Base-by-base conservation (phyloP, 495 filamentous ascomycete species). In the Aspergillus sclerotiicarbonarius region DNA sequence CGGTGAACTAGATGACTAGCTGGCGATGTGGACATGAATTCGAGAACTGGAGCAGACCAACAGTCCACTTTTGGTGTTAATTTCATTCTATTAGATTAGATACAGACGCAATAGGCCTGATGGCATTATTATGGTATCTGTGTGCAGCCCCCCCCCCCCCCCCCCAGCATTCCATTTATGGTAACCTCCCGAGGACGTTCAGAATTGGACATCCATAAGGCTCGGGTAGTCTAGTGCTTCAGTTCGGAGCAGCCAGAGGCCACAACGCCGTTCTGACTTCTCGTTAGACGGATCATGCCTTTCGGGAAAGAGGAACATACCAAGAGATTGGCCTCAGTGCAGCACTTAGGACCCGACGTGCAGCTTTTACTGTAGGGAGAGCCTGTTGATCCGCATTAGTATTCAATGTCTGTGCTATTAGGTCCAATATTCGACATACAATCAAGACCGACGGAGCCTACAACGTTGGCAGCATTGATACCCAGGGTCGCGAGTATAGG, bases 401-500 rank as follows among this genome's bases (percentile, higher is more conserved):
- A 15, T 18, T 15, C 31, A 54, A 18, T 13, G 12, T 9, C 3
- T 6, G 13, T 21, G 19, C 2, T 4, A 13, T 51, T 31, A 13
- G 0, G 18, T n/a, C n/a, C 43, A n/a, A 32, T 25, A 10, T 21
- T 6, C 18, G 7, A 62, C 73, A 25, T 70, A 74, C 70, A 76
- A 4, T 64, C 46, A 43, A 76, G 63, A 57, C 73, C 71, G 49
- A 76, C 35, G 15, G 69, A 72, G 43, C 71, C 71, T 44, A 96
- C 84, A 52, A 97, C 77, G 10, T 91, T 83, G 5, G 92, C 90
- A 3, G 89, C 90, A 70, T 93, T 86, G 48, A 97, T 85, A 0
- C 88, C 90, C 51, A 84, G 86, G 62, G 87, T 85, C 66, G 87
- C 85, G 47, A 98, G 69, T 60, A 92, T 88, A 3, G 84, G 82